These are phyloP conservation scores for Tillandsia leiboldiana DNA, from an alignment of 176 grass and related monocot genomes.

Conservation along the genomic window DNA sequence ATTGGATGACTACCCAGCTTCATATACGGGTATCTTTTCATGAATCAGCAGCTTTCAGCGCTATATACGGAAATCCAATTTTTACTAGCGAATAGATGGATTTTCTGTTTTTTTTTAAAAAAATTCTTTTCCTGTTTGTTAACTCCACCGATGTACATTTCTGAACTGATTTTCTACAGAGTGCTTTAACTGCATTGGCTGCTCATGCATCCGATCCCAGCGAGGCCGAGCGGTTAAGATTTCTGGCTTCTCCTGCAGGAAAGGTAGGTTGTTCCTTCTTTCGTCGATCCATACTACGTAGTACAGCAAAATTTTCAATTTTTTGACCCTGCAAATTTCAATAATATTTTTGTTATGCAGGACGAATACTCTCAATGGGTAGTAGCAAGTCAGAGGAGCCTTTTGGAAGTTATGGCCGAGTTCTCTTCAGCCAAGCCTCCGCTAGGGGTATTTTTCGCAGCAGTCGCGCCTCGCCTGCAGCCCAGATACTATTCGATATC, in stretches of 20 bases:
- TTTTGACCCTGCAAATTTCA: not conserved
- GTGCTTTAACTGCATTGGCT: slow-evolving; percentile 77
- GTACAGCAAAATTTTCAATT: not conserved
- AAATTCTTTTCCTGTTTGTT: slow-evolving; percentile 17
- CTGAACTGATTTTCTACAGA: slow-evolving; percentile 28
- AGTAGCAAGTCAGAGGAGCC: slow-evolving; percentile 69
- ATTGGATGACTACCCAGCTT: too few relatives aligned
- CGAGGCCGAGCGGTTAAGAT: slow-evolving; percentile 62
- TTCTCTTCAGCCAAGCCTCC: slow-evolving; percentile 82
- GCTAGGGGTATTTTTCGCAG: slow-evolving; percentile 76
- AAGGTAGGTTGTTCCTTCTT: slow-evolving; percentile 65
- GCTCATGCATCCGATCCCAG: slow-evolving; percentile 54
- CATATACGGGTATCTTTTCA: too few relatives aligned
- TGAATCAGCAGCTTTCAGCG: too few relatives aligned
- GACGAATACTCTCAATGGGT: slow-evolving; percentile 94
- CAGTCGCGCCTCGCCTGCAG: slow-evolving; percentile 72
- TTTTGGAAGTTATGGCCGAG: slow-evolving; percentile 80
- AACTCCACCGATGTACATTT: slow-evolving; percentile 1
- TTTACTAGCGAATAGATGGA: too few relatives aligned
- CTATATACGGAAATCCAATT: too few relatives aligned
- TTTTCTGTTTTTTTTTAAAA: slow-evolving; percentile 3
- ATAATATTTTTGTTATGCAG: slow-evolving; percentile 19
- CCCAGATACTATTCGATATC: slow-evolving; percentile 89
- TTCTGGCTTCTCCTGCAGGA: slow-evolving; percentile 83
- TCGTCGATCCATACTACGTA: not conserved